These are phyloP conservation scores for Lojkania enalia DNA, from an alignment of 2,329 filamentous ascomycete genomes.

Conservation along the genomic window DNA sequence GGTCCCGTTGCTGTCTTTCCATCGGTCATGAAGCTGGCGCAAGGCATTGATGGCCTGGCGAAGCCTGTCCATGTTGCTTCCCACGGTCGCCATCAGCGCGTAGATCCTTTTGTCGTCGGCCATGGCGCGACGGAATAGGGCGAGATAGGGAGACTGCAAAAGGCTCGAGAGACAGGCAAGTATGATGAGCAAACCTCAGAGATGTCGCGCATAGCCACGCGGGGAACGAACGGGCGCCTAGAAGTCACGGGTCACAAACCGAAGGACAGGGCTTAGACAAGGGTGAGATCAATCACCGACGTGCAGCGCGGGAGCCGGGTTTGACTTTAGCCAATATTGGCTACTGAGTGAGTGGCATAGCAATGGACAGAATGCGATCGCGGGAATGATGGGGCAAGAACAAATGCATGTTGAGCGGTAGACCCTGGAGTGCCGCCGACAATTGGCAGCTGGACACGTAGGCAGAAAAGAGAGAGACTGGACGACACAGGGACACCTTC, in stretches of 20 bases:
- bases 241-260: constrained; percentile 7
- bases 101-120: constrained; percentile 35
- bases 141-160: constrained; percentile 1
- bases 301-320: constrained; percentile 11
- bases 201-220: constrained; percentile 20
- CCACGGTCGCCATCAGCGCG: constrained; percentile 33
- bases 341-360: no score
- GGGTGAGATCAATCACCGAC: constrained; percentile 19
- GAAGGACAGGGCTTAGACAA: constrained; percentile 11
- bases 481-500: no score
- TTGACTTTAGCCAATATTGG: constrained; percentile 19
- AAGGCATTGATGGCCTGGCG: constrained; percentile 37
- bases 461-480: no score
- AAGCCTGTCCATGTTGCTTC: constrained; percentile 34
- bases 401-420: no score
- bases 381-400: no score
- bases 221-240: constrained; percentile 11
- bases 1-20: constrained; percentile 32
- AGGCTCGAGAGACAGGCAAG: constrained; percentile 5
- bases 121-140: constrained; percentile 20
- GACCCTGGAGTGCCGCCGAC: no score
- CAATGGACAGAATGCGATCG: no score
- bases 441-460: no score
- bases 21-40: constrained; percentile 41
- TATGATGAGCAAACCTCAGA: no score